Base-by-base conservation (phyloP, 2,329 filamentous ascomycete genomes). In the Nemania serpens region DNA sequence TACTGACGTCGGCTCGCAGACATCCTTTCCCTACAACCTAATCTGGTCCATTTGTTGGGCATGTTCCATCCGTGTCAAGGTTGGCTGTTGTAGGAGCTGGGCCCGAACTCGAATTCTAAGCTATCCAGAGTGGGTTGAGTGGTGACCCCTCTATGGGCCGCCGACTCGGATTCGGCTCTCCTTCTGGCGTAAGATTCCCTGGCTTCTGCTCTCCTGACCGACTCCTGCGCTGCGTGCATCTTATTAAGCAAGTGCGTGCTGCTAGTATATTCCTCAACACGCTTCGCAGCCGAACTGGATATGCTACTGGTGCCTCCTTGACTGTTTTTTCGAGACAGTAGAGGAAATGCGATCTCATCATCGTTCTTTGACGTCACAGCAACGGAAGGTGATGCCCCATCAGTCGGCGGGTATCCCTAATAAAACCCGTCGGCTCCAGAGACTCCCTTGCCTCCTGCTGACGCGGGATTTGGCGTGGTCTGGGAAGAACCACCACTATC, bases 401-500 rank as follows among this genome's bases (percentile, higher is more conserved):
- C 61, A 48, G 63, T 55, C 53, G 63, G 58, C 48, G 52, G 52
- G 42, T 66, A 67, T 60, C 42, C 70, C 71, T 72, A 75, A 67
- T 74, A 75, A 68, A 75, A 75, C 53, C 74, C 73, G 55, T 77
- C 75, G 42, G 65, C 63, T 10, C 67, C 69, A 36, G 66, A 62
- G 48, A 70, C 70, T 59, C 67, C 62, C 63, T 66, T 71, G 43
- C 69, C 70, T 36, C 71, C 69, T 25, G 66, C 68, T 17, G 74
- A 71, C 18, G 65, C 67, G 17, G 69, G 62, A 61, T 71, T 74
- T 5, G 75, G 75, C n/a, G 76, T 77, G 45, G 66, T 75, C 58
- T 77, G 75, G 36, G 71, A 64, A 22, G 74, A 73, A 49, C 79
- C 81, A 53, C 76, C 75, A 67, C 79, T 79, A 42, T 88, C 86